Evolutionary conservation across 257 asterid genomes (phyloP).

Genomic region (Solanum microdontum): DNA sequence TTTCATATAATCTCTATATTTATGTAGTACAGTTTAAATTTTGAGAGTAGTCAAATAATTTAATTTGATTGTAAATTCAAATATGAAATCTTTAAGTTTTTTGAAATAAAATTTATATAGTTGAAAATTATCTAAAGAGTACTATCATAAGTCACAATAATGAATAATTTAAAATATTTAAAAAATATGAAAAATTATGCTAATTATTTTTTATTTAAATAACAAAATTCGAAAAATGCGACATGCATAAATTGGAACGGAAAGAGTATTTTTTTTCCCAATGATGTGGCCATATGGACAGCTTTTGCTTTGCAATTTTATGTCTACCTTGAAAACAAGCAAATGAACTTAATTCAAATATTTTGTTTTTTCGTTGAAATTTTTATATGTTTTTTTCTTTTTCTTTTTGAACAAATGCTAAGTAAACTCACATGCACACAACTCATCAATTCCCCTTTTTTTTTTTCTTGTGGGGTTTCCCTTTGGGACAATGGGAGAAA

Average conservation of each 20-base stretch:
- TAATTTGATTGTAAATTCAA: no score
- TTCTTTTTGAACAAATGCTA: background rate
- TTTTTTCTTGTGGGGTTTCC: background rate
- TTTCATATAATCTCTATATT: background rate
- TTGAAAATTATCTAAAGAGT: no score
- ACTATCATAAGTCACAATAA: background rate
- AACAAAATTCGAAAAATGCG: no score
- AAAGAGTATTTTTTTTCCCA: background rate
- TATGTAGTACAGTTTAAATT: background rate
- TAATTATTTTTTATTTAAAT: no score
- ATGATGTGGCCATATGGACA: background rate
- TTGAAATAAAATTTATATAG: background rate
- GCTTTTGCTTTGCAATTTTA: background rate
- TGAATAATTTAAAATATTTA: no score
- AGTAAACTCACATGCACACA: constrained; percentile 6
- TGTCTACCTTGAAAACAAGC: background rate
- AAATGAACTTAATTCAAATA: background rate
- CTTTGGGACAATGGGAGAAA: background rate
- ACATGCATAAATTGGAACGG: background rate
- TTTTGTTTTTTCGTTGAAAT: background rate
- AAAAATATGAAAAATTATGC: no score
- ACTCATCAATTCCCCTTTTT: constrained; percentile 6
- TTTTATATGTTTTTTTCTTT: background rate
- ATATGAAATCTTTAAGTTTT: no score
- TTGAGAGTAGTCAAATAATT: no score